phyloP scores from a whole-genome alignment of 805 yeast species.

The Torulaspora indica region DNA sequence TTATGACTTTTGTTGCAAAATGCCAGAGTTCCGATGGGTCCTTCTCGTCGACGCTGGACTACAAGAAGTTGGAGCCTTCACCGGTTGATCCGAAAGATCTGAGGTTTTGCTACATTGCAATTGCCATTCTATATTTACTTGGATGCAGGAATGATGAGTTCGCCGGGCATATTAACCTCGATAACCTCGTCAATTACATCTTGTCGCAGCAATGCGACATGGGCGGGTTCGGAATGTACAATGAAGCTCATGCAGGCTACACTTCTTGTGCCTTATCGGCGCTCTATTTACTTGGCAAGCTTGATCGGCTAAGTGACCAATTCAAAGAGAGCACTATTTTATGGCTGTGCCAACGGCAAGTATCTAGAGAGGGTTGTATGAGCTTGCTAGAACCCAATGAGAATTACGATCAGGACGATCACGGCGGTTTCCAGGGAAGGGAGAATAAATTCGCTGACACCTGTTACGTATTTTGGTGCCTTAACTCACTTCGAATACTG shows the following conservation, averaged over 20 bases:
- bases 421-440: conserved; percentile 84
- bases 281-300: conserved; percentile 40
- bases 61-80: conserved; percentile 31
- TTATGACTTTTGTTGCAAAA: conserved; percentile 50
- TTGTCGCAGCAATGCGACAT: conserved; percentile 39
- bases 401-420: conserved; percentile 44
- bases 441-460: conserved; percentile 81
- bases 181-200: conserved; percentile 40
- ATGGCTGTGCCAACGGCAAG: conserved; percentile 66
- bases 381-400: conserved; percentile 30
- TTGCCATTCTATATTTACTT: conserved; percentile 52
- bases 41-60: conserved; percentile 46
- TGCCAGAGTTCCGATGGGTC: conserved; percentile 63
- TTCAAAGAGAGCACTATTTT: conserved; percentile 42
- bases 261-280: conserved; percentile 79
- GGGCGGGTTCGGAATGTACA: conserved; percentile 66
- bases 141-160: conserved; percentile 27
- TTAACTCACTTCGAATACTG: conserved; percentile 49
- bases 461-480: conserved; percentile 83
- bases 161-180: conserved; percentile 42
- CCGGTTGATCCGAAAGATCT: conserved; percentile 60
- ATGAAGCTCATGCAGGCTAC: conserved; percentile 82
- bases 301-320: conserved; percentile 19
- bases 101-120: conserved; percentile 70
- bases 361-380: conserved; percentile 25